Conservation (phyloP, 2,329 filamentous ascomycete species). For the Fusarium nygamai region DNA sequence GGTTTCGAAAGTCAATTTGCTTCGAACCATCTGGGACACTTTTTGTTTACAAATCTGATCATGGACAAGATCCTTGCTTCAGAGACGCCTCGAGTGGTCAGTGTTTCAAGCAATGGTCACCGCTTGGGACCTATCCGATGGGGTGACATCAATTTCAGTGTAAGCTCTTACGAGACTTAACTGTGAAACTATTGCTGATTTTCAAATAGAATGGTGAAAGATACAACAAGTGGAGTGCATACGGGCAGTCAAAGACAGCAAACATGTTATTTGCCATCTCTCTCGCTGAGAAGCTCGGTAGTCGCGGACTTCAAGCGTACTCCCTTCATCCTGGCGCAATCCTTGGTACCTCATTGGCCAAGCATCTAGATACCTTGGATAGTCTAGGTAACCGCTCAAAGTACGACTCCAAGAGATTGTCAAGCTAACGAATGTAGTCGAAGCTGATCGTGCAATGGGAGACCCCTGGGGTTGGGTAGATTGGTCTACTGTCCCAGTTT, state of each 20-base stretch:
- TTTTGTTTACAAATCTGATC: conserved; percentile 12
- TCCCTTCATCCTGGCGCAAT: conserved; percentile 15
- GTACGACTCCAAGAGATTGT: accelerated
- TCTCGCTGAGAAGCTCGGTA: conserved; percentile 26
- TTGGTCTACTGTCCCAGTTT: conserved; percentile 4
- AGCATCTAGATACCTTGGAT: background rate
- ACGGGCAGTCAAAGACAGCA: conserved; percentile 22
- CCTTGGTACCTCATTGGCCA: background rate
- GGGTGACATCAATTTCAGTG: conserved; percentile 4
- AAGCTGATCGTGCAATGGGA: conserved; percentile 2
- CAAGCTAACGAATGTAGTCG: background rate
- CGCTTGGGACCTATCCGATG: conserved; percentile 5
- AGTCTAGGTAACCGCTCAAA: background rate
- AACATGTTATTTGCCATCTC: conserved; percentile 24
- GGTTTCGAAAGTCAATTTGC: conserved; percentile 9
- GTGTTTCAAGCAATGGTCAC: conserved; percentile 8
- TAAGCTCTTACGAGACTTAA: background rate
- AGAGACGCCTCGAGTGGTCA: conserved; percentile 6
- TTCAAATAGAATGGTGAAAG: background rate
- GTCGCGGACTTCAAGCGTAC: conserved; percentile 5
- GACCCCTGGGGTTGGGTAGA: conserved; percentile 16
- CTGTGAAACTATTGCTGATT: accelerated
- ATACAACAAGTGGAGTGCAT: conserved; percentile 14
- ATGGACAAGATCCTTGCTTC: background rate
- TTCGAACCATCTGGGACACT: conserved; percentile 16